Conservation (phyloP, 2,329 filamentous ascomycete species). For the Lanzia echinophila region DNA sequence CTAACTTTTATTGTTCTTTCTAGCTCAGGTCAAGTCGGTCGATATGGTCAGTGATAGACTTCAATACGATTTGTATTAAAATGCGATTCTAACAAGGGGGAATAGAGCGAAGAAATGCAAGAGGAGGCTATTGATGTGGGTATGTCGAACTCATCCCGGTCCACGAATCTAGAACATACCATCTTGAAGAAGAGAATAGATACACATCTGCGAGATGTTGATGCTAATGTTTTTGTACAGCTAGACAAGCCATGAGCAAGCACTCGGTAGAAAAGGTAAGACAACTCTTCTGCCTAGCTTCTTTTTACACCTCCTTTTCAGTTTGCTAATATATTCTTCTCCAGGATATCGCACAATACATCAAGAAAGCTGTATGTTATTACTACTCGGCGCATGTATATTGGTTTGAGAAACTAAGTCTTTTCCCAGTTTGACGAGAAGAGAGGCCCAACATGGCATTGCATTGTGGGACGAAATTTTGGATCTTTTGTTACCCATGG, state of each 20-base stretch:
- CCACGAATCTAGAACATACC: constrained; percentile 44
- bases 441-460: constrained; percentile 98
- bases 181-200: neutral
- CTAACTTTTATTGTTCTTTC: constrained; percentile 12
- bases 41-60: constrained; percentile 72
- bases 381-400: neutral
- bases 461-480: constrained; percentile 97
- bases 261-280: constrained; percentile 65
- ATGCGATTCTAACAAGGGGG: constrained; percentile 15
- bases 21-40: constrained; percentile 94
- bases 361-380: constrained; percentile 75
- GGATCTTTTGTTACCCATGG: constrained; percentile 93
- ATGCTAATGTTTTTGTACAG: constrained; percentile 37
- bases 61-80: neutral
- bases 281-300: neutral
- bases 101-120: constrained; percentile 93
- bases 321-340: constrained; percentile 13
- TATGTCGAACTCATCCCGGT: constrained; percentile 43
- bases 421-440: constrained; percentile 80
- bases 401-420: neutral
- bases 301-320: neutral
- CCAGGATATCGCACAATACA: constrained; percentile 90
- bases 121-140: constrained; percentile 91
- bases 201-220: neutral
- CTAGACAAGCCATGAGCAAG: constrained; percentile 65